Conservation (phyloP, 306 rosid genomes). For the Hippophae rhamnoides region DNA sequence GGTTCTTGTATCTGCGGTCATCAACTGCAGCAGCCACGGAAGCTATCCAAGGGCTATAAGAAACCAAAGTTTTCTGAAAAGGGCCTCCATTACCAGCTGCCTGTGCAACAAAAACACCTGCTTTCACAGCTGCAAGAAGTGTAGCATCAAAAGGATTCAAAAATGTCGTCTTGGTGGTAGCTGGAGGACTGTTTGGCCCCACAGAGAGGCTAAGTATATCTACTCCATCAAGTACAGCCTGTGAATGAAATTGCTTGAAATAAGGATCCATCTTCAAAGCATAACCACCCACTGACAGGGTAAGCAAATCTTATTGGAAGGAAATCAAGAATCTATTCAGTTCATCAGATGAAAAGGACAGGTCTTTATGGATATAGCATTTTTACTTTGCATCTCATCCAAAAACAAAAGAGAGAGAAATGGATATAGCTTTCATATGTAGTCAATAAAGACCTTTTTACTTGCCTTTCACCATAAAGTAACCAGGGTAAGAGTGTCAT, state of each 20-base stretch:
- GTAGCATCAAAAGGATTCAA: slow-evolving; percentile 97
- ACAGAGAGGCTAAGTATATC: slow-evolving; percentile 98
- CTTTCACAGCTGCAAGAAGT: slow-evolving; percentile 98
- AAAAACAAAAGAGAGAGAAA: too few species aligned
- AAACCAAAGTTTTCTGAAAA: slow-evolving; percentile 87
- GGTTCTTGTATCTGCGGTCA: slow-evolving; percentile 97
- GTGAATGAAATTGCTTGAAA: slow-evolving; percentile 19
- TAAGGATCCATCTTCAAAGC: slow-evolving; percentile 1
- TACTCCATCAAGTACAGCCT: slow-evolving; percentile 97
- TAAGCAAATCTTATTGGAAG: too few species aligned
- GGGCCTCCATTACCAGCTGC: slow-evolving; percentile 99
- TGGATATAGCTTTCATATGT: too few species aligned
- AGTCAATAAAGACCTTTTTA: too few species aligned
- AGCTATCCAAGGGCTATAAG: slow-evolving; percentile 97
- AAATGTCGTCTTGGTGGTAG: slow-evolving; percentile 75
- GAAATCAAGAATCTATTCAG: too few species aligned
- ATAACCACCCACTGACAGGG: slow-evolving; percentile 1
- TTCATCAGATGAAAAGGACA: too few species aligned
- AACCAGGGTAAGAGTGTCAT: too few species aligned
- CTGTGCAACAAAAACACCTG: slow-evolving; percentile 98
- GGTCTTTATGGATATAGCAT: too few species aligned
- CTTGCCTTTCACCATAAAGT: too few species aligned
- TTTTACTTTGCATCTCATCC: too few species aligned
- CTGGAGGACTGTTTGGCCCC: slow-evolving; percentile 94
- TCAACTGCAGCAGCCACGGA: slow-evolving; percentile 96